These are phyloP conservation scores for Friedmanniomyces simplex DNA, from an alignment of 495 filamentous ascomycete species.

Conservation along the genomic window DNA sequence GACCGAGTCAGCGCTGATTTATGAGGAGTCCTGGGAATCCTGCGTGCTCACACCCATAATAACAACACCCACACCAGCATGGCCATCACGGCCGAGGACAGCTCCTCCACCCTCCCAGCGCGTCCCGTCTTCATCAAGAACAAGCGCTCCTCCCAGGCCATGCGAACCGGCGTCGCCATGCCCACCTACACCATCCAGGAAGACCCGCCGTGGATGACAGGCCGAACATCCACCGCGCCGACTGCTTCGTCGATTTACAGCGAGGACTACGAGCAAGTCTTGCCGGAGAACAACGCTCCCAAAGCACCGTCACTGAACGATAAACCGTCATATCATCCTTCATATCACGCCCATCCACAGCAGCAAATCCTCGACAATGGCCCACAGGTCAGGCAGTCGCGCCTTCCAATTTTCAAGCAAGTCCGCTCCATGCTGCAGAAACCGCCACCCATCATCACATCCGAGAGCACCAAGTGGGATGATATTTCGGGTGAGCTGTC, in stretches of 20 bases:
- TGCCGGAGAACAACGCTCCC: background rate
- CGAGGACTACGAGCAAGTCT: conserved; percentile 3
- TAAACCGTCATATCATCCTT: conserved; percentile 7
- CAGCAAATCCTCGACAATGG: conserved; percentile 15
- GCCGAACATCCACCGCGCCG: background rate
- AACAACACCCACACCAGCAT: conserved; percentile 2
- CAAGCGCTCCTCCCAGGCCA: conserved; percentile 8
- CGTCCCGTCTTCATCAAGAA: conserved; percentile 8
- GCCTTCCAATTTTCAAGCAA: conserved; percentile 20
- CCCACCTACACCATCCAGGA: conserved; percentile 14
- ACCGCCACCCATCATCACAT: conserved; percentile 11
- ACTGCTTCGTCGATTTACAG: conserved; percentile 5
- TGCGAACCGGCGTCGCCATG: conserved; percentile 9
- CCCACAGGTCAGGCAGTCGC: conserved; percentile 9
- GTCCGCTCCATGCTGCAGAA: conserved; percentile 20
- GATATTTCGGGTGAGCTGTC: conserved; percentile 15
- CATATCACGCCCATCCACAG: conserved; percentile 16
- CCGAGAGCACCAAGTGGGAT: conserved; percentile 14
- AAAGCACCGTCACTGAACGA: background rate
- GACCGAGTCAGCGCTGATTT: background rate
- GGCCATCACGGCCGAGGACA: conserved; percentile 9
- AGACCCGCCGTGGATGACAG: conserved; percentile 8
- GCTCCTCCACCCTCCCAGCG: background rate
- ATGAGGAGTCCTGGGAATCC: too few relatives aligned
- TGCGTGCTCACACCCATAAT: too few relatives aligned